Percentiles rank a stretch among this genome's conserved stretches.
These are phyloP conservation scores for Helotiales sp. DNA, from an alignment of 2,329 filamentous ascomycete species.

Conservation along the genomic window DNA sequence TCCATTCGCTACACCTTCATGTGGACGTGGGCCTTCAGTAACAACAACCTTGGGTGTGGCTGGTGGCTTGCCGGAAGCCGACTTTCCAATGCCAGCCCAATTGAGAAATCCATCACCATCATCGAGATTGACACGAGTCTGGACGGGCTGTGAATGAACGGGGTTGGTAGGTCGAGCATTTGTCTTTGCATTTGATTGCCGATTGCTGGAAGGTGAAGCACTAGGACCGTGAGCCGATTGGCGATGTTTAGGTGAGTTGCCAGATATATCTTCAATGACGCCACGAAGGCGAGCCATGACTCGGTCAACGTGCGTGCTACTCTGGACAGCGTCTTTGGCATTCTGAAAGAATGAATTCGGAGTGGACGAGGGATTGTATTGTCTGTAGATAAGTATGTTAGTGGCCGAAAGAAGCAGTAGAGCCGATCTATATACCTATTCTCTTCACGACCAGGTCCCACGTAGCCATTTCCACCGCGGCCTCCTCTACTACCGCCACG, in stretches of 20 bases:
- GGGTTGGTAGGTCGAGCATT: background rate
- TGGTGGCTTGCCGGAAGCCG: background rate
- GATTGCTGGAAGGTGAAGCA: background rate
- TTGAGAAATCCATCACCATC: background rate
- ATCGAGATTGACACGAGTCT: background rate
- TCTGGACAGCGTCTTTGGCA: background rate
- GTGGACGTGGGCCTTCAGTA: background rate
- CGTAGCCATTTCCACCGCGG: background rate
- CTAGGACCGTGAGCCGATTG: background rate
- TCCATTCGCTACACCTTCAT: background rate
- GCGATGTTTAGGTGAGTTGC: background rate
- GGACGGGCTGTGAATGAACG: background rate
- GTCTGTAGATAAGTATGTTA: background rate
- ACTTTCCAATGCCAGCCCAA: background rate
- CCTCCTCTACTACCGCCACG: background rate
- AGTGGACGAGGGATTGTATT: background rate
- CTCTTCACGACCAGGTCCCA: background rate
- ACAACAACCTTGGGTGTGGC: background rate
- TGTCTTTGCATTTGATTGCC: background rate
- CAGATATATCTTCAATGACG: background rate
- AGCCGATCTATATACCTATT: background rate
- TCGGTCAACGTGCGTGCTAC: background rate
- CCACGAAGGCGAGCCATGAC: background rate
- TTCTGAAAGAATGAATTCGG: constrained; percentile 7
- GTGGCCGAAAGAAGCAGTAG: background rate